Percentiles rank a stretch among this genome's conserved stretches.
phyloP scores from a whole-genome alignment of 805 yeast species.

The Saccharomycopsis sp. region DNA sequence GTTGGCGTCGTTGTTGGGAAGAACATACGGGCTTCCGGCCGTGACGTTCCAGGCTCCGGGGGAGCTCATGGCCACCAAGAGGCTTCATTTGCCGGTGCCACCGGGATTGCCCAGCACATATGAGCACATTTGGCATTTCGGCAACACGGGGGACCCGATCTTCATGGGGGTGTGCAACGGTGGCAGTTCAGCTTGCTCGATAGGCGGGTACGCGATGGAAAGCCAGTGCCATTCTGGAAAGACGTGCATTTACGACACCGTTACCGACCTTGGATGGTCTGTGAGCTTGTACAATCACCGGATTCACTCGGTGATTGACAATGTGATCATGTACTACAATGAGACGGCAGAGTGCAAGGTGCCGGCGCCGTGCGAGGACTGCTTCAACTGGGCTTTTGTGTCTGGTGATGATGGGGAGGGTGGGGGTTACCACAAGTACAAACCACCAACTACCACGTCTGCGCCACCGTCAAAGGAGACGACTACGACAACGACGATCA shows the following conservation, averaged over 20 bases:
- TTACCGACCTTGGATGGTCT: conserved; percentile 83
- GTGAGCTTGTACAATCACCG: conserved; percentile 83
- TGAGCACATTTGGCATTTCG: conserved; percentile 91
- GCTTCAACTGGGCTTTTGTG: conserved; percentile 80
- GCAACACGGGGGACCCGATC: conserved; percentile 95
- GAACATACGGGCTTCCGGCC: conserved; percentile 84
- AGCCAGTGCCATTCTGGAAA: conserved; percentile 88
- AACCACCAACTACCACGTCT: conserved; percentile 28
- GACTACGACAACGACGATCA: conserved; percentile 20
- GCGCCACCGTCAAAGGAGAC: conserved; percentile 19
- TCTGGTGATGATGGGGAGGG: conserved; percentile 30
- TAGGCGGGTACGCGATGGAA: conserved; percentile 96
- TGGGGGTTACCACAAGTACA: no score
- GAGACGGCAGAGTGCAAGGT: conserved; percentile 63
- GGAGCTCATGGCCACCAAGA: conserved; percentile 69
- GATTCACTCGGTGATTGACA: conserved; percentile 83
- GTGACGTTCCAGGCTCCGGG: conserved; percentile 94
- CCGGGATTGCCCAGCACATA: conserved; percentile 74
- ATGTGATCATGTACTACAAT: conserved; percentile 62
- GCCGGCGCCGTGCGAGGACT: conserved; percentile 82
- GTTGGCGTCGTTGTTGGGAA: conserved; percentile 66
- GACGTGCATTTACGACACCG: conserved; percentile 83
- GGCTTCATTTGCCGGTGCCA: conserved; percentile 86
- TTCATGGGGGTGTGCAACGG: conserved; percentile 97
- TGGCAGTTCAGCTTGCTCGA: conserved; percentile 76